Base-by-base conservation (phyloP, 139 green algal species). In the Haematococcus lacustris region DNA sequence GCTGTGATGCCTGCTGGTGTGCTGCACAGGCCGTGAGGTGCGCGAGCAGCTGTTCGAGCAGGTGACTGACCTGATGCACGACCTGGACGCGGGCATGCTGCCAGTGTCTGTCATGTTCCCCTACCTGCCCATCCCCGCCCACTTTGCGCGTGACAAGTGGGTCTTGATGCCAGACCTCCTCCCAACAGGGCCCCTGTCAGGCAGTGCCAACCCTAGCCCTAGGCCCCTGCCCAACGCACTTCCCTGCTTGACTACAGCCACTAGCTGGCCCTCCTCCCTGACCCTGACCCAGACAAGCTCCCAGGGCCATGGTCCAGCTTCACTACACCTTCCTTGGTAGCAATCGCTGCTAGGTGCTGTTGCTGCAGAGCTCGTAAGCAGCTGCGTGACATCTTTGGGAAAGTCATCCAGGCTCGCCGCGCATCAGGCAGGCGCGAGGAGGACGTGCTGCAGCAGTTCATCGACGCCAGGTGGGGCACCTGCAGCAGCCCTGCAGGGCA, bases 81-180 rank as follows among this genome's bases (percentile, higher is more conserved):
- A 96, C 72, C 84, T 99, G 41, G 95, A 99, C 73, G 86, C 90
- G 73, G 95, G 95, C 76, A 98, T 99, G 95, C 83, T 92, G 40
- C 95, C 95, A 47, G 86, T 97, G 70, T 95, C 89, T 17, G 90
- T 98, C 32, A 80, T 98, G 67, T 91, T 94, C 76, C 95, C 95
- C 30, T 97, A 98, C 79, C 80, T 96, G 40, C 95, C 95, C 50
- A 98, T 96, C 71, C 53, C 86, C 1, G 86, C 81, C 28, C 95
- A 99, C 88, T 71, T 79, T 38, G 86, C 86, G 73, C 86, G 95
- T 38, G 95, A 99, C 86, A 82, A 80, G 80, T 85, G 59, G 73
- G 73, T 65, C n/a, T n/a, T n/a, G n/a, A n/a, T n/a, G n/a, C n/a
- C n/a, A n/a, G n/a, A n/a, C n/a, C n/a, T n/a, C n/a, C n/a, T n/a